Conservation (phyloP, 78 protist genomes). For the Parvularia atlantis region DNA sequence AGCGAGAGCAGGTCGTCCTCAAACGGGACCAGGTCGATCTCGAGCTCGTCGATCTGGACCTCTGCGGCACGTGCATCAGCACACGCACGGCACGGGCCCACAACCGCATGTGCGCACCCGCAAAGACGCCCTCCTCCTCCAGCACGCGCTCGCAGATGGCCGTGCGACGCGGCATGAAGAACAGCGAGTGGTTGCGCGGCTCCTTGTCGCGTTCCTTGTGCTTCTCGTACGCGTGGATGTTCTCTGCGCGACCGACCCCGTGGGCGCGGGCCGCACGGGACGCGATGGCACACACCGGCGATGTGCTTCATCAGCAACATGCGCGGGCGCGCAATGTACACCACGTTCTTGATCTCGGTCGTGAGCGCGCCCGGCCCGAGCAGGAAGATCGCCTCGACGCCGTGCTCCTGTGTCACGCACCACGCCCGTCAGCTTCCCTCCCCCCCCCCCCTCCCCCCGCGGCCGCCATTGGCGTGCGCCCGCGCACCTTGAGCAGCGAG, state of each 20-base stretch:
- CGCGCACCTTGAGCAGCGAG: conserved; percentile 34
- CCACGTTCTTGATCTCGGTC: conserved; percentile 23
- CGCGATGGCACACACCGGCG: not conserved
- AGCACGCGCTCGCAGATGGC: conserved; percentile 56
- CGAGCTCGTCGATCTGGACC: conserved; percentile 17
- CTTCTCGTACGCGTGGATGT: too few species aligned
- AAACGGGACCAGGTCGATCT: conserved; percentile 65
- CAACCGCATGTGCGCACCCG: not conserved
- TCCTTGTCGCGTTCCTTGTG: conserved; percentile 12
- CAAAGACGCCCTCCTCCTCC: conserved; percentile 66
- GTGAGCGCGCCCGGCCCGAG: conserved; percentile 32
- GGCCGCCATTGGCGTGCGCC: too few species aligned
- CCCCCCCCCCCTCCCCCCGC: not conserved
- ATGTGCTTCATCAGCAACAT: not conserved
- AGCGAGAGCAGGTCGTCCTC: conserved; percentile 80
- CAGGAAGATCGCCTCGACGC: conserved; percentile 62
- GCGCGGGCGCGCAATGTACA: conserved; percentile 65
- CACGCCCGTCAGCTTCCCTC: too few species aligned
- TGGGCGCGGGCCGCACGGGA: conserved; percentile 15
- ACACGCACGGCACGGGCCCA: not conserved
- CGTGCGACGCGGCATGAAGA: conserved; percentile 62
- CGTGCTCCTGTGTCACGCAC: conserved; percentile 31
- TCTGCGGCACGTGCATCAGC: too few species aligned
- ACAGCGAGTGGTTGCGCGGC: conserved; percentile 35
- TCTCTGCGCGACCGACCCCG: conserved; percentile 21